phyloP scores from a whole-genome alignment of 805 yeast species.

The Kodamaea kakaduensis region DNA sequence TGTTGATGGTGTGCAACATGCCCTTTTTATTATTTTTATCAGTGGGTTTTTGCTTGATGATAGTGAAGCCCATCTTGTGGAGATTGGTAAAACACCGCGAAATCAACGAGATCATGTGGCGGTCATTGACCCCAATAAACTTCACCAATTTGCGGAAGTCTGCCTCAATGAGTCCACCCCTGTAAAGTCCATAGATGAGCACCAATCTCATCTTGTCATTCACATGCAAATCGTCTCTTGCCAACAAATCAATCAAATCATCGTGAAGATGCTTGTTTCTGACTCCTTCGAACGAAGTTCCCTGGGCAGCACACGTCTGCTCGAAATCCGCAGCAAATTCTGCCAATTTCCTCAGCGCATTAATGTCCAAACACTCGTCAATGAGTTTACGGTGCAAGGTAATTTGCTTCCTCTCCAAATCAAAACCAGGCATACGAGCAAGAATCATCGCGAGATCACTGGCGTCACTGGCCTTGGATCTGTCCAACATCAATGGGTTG shows the following conservation, averaged over 20 bases:
- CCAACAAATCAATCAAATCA: conserved; percentile 53
- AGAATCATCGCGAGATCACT: conserved; percentile 73
- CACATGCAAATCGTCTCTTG: conserved; percentile 44
- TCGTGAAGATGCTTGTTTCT: conserved; percentile 58
- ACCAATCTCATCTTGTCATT: conserved; percentile 74
- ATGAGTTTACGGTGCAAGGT: conserved; percentile 58
- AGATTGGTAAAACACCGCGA: conserved; percentile 44
- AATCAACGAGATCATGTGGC: conserved; percentile 54
- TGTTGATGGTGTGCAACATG: conserved; percentile 53
- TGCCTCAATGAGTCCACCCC: conserved; percentile 74
- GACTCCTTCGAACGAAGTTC: conserved; percentile 64
- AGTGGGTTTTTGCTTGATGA: conserved; percentile 41
- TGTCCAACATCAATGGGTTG: conserved; percentile 72
- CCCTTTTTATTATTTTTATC: conserved; percentile 46
- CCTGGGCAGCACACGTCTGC: conserved; percentile 74
- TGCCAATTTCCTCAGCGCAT: conserved; percentile 56
- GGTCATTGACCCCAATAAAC: conserved; percentile 44
- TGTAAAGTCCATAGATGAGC: conserved; percentile 66
- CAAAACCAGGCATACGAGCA: conserved; percentile 64
- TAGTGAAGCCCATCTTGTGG: conserved; percentile 51
- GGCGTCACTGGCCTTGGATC: conserved; percentile 59
- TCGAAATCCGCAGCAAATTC: conserved; percentile 77
- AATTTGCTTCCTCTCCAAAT: conserved; percentile 58
- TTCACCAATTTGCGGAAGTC: conserved; percentile 70
- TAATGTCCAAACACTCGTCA: conserved; percentile 60